Base-by-base conservation (phyloP, 2,329 filamentous ascomycete genomes). In the Bipolaris zeicola region DNA sequence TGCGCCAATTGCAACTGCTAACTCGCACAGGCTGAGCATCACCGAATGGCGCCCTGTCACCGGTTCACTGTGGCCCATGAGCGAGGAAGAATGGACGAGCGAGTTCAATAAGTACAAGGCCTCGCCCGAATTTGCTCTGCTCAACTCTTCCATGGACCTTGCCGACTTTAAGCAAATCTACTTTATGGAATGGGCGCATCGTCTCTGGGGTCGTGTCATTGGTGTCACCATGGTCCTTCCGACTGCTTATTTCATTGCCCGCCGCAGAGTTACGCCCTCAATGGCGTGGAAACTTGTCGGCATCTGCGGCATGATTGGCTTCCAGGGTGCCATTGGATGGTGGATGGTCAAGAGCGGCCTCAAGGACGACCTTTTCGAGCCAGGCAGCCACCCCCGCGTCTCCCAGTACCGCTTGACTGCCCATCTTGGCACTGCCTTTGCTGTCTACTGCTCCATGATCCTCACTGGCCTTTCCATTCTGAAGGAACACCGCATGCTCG, bases 311-410 rank as follows among this genome's bases (percentile, higher is more conserved):
- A 82, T 98, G 67, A 97, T 99, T 69, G 95, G 92, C 52, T 95
- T 96, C 76, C 95, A 99, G 77, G 95, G 95, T 42, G 86, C 95
- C 70, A 88, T 99, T 62, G 95, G 95, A 52, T 99, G 95, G 95
- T 99, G 95, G 92, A 99, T 99, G 95, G 95, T 99, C 67, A 96
- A 96, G 78, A 96, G 91, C 10, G 95, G 95, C 1, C 82, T 99
- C 61, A 96, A 94, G 75, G 95, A 98, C 73, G 95, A 99, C 75
- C 85, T 99, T 26, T 97, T 99, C 73, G 91, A 91, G 18, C 89
- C 91, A 2, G 95, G 93, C 11, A 90, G 89, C 54, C 92, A 96
- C 76, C 95, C 95, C 0, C 87, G 95, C 57, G 95, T 99, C 47
- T 94, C 89, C 60, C 95, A 99, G 78, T 99, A 99, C 79, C 87